Percentiles rank a stretch among this genome's conserved stretches.
Conservation (phyloP, 2,329 filamentous ascomycete species). For the Pseudogymnoascus destructans region DNA sequence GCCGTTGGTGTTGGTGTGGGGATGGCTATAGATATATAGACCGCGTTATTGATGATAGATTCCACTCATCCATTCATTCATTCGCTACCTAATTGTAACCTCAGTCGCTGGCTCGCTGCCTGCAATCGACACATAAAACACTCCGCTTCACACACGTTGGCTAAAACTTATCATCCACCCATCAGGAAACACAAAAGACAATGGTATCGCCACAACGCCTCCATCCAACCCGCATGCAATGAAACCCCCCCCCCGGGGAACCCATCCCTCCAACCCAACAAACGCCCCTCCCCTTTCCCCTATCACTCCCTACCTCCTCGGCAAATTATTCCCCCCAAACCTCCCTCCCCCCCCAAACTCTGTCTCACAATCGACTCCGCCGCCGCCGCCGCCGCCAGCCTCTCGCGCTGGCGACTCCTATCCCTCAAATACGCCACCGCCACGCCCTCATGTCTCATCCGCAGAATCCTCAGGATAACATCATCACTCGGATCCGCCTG, state of each 20-base stretch:
- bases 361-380: slow-evolving; percentile 91
- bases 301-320: slow-evolving; percentile 18
- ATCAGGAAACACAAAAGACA: not conserved
- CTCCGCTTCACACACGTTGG: too few species aligned
- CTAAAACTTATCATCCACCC: not conserved
- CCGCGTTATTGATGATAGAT: too few species aligned
- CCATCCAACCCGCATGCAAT: not conserved
- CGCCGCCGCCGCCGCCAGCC: slow-evolving; percentile 76
- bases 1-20: too few species aligned
- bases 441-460: slow-evolving; percentile 91
- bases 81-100: too few species aligned
- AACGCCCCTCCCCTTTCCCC: too few species aligned
- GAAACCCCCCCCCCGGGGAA: not conserved
- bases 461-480: slow-evolving; percentile 88
- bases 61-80: too few species aligned
- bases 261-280: not conserved
- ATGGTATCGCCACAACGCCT: not conserved
- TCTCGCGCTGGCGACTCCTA: slow-evolving; percentile 83
- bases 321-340: slow-evolving; percentile 27
- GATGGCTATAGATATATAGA: too few species aligned
- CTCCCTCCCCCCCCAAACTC: slow-evolving; percentile 53
- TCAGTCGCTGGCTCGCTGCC: too few species aligned
- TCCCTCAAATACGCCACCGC: slow-evolving; percentile 79
- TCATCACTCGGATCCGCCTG: slow-evolving; percentile 96
- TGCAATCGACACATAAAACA: too few species aligned